Evolutionary conservation across 1,139 yeast genomes (phyloP).

Genomic region (Suhomyces guaymorum): DNA sequence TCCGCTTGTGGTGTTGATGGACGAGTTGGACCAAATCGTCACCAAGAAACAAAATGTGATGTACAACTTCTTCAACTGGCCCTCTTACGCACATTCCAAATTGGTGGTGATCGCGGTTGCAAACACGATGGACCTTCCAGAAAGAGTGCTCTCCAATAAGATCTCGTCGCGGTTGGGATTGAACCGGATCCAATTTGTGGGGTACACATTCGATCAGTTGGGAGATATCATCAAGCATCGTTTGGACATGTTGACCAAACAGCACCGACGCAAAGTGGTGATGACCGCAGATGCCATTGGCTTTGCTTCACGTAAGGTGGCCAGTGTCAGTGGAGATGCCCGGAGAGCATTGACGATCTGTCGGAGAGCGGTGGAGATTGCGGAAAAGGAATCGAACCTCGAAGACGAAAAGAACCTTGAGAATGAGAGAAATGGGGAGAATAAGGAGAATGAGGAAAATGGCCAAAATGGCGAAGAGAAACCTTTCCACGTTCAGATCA

Average conservation of each 20-base stretch:
- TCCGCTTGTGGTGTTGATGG: slow-evolving; percentile 79
- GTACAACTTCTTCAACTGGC: slow-evolving; percentile 98
- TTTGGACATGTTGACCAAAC: slow-evolving; percentile 54
- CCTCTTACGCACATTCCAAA: slow-evolving; percentile 76
- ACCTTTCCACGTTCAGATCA: slow-evolving; percentile 29
- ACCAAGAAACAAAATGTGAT: slow-evolving; percentile 83
- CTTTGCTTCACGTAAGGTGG: slow-evolving; percentile 91
- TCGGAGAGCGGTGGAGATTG: slow-evolving; percentile 86
- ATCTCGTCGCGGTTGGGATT: slow-evolving; percentile 90
- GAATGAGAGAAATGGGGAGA: too few species aligned
- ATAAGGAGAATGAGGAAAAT: too few species aligned
- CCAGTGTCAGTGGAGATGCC: slow-evolving; percentile 97
- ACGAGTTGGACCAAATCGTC: slow-evolving; percentile 90
- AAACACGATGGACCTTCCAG: slow-evolving; percentile 97
- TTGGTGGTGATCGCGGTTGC: slow-evolving; percentile 91
- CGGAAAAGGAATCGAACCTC: slow-evolving; percentile 60
- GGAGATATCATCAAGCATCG: slow-evolving; percentile 73
- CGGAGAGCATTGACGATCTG: slow-evolving; percentile 88
- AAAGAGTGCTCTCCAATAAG: slow-evolving; percentile 80
- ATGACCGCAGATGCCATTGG: slow-evolving; percentile 80
- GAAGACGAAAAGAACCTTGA: too few species aligned
- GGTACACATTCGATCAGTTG: slow-evolving; percentile 81
- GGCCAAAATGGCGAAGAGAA: too few species aligned
- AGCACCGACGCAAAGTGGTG: slow-evolving; percentile 37
- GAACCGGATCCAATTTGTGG: slow-evolving; percentile 82